Evolutionary conservation across 768 basidiomycete genomes (phyloP), one percentile per base, ranked within the genome.

Genomic region (Lactarius sp.): DNA sequence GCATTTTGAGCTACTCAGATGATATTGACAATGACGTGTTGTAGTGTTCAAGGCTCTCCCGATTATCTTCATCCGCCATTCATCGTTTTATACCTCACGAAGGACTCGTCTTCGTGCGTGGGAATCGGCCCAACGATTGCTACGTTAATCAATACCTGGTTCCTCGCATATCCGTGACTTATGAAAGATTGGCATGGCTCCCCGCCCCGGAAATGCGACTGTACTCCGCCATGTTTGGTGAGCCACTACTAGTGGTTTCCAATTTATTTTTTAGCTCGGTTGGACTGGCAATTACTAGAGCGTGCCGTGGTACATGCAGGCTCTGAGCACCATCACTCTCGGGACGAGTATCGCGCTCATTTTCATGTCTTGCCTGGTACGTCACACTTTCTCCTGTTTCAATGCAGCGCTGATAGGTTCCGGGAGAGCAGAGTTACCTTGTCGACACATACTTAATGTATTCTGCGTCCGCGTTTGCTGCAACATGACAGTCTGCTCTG

Each of bases 281-380:
- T 85, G 84, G 84, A 80, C 82, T 0, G 83, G 83, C 7, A 68
- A 80, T 36, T 84, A 83, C 65, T 53, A 75, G 3, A 73, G 71
- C 51, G 70, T 86, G n/a, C 82, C 80, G 20, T 86, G 84, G 84
- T 81, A 81, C 65, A 83, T 83, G 18, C 82, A 83, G 3, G 83
- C 73, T 4, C 66, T 84, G 16, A 79, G 79, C 67, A 80, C 81
- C 6, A 75, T 83, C 18, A 57, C 78, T 33, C 70, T 85, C 44
- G 83, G 83, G 2, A 65, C 73, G 16, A 75, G 77, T 37, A 80
- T 85, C 52, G 78, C 75, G 64, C 71, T 80, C 70, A 78, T 84
- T 27, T 85, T 85, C 74, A 81, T 83, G 71, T 81, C 81, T 12
- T 85, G 82, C 73, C 70, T 84, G 70, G 81, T 83, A 67, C 27